Evolutionary conservation across 805 yeast genomes (phyloP).

Genomic region (Saccharomycopsis babjevae): DNA sequence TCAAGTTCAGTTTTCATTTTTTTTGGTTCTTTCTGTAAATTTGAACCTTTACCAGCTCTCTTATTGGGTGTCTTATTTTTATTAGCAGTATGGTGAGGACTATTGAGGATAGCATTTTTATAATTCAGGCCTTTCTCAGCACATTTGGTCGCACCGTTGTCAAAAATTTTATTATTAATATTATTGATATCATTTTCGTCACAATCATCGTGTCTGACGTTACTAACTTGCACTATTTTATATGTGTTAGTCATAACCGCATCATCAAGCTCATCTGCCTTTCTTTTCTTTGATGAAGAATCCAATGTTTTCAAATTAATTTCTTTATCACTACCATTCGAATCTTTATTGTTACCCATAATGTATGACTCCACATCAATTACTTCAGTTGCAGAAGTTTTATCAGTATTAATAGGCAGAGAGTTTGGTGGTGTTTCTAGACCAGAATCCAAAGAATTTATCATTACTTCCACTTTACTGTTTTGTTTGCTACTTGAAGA

Average conservation of each 20-base stretch:
- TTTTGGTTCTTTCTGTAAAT: constrained; percentile 1
- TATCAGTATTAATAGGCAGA: background rate
- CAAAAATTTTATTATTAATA: background rate
- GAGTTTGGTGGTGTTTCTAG: constrained; percentile 5
- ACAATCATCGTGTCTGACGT: no score
- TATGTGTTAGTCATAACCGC: background rate
- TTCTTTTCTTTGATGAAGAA: background rate
- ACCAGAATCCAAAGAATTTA: background rate
- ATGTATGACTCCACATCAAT: background rate
- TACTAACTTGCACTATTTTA: background rate
- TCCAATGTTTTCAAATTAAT: background rate
- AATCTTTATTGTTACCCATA: background rate
- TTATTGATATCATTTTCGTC: background rate
- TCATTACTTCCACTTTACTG: background rate
- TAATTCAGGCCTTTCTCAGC: background rate
- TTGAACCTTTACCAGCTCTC: background rate
- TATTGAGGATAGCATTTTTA: no score
- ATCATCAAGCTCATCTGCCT: background rate
- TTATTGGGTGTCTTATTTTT: background rate
- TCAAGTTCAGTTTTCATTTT: constrained; percentile 7
- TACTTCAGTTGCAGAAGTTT: background rate
- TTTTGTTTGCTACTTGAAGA: background rate
- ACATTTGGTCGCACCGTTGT: background rate
- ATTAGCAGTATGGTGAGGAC: background rate
- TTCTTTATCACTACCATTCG: background rate